Evolutionary conservation across 129 eudicot species (phyloP).

Genomic region (Escallonia herrerae): DNA sequence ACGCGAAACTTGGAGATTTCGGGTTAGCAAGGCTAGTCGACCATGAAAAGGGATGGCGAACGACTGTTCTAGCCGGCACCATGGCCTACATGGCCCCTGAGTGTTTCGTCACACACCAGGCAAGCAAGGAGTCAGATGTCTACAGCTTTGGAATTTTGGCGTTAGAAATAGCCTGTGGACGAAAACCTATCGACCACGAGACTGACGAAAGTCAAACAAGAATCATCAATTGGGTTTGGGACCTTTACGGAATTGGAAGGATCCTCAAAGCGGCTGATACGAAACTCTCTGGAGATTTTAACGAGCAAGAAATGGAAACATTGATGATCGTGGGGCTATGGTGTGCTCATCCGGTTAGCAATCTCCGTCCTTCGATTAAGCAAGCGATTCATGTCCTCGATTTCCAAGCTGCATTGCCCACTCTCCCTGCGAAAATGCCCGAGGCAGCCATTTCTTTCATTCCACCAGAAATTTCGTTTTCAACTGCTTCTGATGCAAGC

Average conservation of each 20-base stretch:
- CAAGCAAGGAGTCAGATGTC: slow-evolving; percentile 8
- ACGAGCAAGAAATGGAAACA: slow-evolving; percentile 14
- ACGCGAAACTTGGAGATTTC: slow-evolving; percentile 31
- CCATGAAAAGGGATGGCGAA: slow-evolving; percentile 24
- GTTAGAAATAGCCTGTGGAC: slow-evolving; percentile 32
- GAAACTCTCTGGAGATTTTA: slow-evolving; percentile 11
- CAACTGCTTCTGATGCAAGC: too few species aligned
- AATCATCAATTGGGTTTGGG: slow-evolving; percentile 35
- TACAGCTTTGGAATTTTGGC: slow-evolving; percentile 32
- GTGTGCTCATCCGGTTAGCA: slow-evolving; percentile 34
- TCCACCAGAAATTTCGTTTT: too few species aligned
- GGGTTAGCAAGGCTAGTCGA: slow-evolving; percentile 41
- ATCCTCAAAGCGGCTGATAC: slow-evolving; percentile 33
- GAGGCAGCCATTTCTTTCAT: neutral
- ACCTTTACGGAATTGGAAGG: slow-evolving; percentile 19
- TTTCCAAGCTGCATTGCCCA: slow-evolving; percentile 19
- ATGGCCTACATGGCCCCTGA: slow-evolving; percentile 39
- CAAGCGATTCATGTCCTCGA: slow-evolving; percentile 25
- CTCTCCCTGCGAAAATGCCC: slow-evolving; percentile 31
- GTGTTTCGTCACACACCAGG: slow-evolving; percentile 19
- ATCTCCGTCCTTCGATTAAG: slow-evolving; percentile 26
- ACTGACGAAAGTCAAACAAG: slow-evolving; percentile 6
- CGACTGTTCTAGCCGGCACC: slow-evolving; percentile 27
- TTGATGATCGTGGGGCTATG: slow-evolving; percentile 37
- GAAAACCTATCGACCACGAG: slow-evolving; percentile 18